Conservation (phyloP, 2,329 filamentous ascomycete genomes). For the Xylariomycetidae sp. region DNA sequence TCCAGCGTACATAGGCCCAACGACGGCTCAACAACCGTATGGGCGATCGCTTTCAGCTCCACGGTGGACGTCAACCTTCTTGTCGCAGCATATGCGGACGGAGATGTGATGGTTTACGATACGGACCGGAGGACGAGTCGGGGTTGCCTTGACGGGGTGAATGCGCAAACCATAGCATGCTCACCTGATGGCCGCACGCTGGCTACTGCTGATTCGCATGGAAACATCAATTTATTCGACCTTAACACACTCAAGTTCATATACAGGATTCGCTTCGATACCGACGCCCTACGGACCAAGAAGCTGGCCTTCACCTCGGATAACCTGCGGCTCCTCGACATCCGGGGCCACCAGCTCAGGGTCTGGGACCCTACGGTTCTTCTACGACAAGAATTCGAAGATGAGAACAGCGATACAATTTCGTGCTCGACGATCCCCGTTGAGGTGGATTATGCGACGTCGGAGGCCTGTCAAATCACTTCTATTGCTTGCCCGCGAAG, state of each 20-base stretch:
- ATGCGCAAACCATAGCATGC: slow-evolving; percentile 16
- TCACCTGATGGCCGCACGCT: slow-evolving; percentile 25
- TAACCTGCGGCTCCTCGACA: slow-evolving; percentile 14
- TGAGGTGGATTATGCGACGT: slow-evolving; percentile 8
- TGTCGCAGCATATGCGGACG: slow-evolving; percentile 22
- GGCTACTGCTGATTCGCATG: slow-evolving; percentile 16
- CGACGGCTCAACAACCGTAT: slow-evolving; percentile 8
- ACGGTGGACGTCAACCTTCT: slow-evolving; percentile 13
- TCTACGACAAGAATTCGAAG: slow-evolving; percentile 10
- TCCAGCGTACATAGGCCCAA: slow-evolving; percentile 4
- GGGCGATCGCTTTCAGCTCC: slow-evolving; percentile 15
- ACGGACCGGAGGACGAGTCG: no score
- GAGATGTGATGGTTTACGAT: slow-evolving; percentile 23
- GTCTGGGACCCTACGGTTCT: slow-evolving; percentile 21
- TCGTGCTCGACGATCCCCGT: slow-evolving; percentile 4
- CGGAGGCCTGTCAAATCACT: slow-evolving; percentile 7
- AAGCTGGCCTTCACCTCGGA: slow-evolving; percentile 15
- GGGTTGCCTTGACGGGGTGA: slow-evolving; percentile 12
- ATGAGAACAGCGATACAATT: slow-evolving; percentile 11
- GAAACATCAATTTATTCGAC: slow-evolving; percentile 23
- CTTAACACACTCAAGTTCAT: slow-evolving; percentile 16
- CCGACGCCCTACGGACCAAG: slow-evolving; percentile 1
- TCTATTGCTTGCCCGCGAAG: slow-evolving; percentile 8
- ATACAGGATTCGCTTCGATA: slow-evolving; percentile 11
- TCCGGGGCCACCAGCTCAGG: slow-evolving; percentile 14